Conservation (phyloP, 2,329 filamentous ascomycete species). For the Emergomyces africanus region DNA sequence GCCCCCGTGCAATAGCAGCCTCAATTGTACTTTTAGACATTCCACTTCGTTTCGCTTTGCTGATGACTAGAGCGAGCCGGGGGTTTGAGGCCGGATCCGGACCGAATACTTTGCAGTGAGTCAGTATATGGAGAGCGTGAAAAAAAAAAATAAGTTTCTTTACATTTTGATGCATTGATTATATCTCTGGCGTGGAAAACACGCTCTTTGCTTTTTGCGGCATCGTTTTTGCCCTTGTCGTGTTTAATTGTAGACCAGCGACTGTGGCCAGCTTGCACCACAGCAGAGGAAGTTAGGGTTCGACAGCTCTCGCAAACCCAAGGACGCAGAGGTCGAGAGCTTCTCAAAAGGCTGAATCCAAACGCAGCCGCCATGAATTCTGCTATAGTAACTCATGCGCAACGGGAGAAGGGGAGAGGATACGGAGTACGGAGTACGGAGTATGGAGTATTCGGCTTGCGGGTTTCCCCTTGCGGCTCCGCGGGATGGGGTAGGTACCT, state of each 20-base stretch:
- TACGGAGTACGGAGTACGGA: too few relatives aligned
- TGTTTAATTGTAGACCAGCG: slow-evolving; percentile 96
- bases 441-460: too few relatives aligned
- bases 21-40: slow-evolving; percentile 80
- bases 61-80: slow-evolving; percentile 58
- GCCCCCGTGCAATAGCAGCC: slow-evolving; percentile 71
- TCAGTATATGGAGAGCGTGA: background rate
- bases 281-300: slow-evolving; percentile 35
- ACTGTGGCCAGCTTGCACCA: slow-evolving; percentile 58
- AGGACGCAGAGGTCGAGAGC: slow-evolving; percentile 1
- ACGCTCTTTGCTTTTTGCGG: slow-evolving; percentile 58
- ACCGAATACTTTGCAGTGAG: slow-evolving; percentile 50
- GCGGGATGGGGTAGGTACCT: too few relatives aligned
- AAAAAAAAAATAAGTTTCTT: slow-evolving; percentile 14
- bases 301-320: slow-evolving; percentile 24
- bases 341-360: background rate
- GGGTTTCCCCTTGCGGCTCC: too few relatives aligned
- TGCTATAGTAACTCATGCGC: background rate
- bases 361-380: slow-evolving; percentile 7
- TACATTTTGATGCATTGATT: slow-evolving; percentile 61
- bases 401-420: background rate
- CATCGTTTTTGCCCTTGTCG: slow-evolving; percentile 78
- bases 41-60: slow-evolving; percentile 69
- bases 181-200: slow-evolving; percentile 59
- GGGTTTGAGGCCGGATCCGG: slow-evolving; percentile 62